Conservation (phyloP, 1,139 yeast species). For the Protomyces arabidopsidicola region DNA sequence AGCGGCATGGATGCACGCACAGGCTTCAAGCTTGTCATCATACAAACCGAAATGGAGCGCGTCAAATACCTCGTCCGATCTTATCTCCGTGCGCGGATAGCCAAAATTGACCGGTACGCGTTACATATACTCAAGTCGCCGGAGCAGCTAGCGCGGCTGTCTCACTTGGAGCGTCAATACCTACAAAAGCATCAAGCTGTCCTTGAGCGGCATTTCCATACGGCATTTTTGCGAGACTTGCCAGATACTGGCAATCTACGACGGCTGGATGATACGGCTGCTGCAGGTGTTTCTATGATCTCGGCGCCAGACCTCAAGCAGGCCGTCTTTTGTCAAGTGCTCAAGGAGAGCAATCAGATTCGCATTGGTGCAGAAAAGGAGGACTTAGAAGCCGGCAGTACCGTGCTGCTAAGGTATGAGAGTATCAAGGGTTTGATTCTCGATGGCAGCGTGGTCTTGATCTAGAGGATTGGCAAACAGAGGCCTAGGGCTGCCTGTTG, state of each 20-base stretch:
- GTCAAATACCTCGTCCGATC: slow-evolving; percentile 73
- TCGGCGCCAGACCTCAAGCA: slow-evolving; percentile 67
- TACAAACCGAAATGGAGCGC: slow-evolving; percentile 88
- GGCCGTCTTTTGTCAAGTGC: slow-evolving; percentile 69
- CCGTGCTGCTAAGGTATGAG: slow-evolving; percentile 66
- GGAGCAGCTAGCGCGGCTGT: slow-evolving; percentile 18
- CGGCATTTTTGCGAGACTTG: slow-evolving; percentile 59
- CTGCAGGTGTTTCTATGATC: slow-evolving; percentile 72
- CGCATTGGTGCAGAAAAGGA: slow-evolving; percentile 52
- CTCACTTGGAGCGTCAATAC: slow-evolving; percentile 29
- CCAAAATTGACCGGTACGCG: slow-evolving; percentile 62
- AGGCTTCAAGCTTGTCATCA: slow-evolving; percentile 62
- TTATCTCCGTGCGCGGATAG: slow-evolving; percentile 70
- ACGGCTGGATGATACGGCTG: slow-evolving; percentile 64
- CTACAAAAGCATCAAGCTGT: slow-evolving; percentile 55
- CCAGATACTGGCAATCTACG: slow-evolving; percentile 57
- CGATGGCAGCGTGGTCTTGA: neutral
- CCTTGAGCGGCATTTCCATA: slow-evolving; percentile 60
- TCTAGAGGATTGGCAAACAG: neutral
- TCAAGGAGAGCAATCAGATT: slow-evolving; percentile 42
- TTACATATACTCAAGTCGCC: slow-evolving; percentile 46
- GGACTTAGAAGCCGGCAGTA: slow-evolving; percentile 60
- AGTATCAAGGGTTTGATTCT: neutral
- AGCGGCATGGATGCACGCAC: slow-evolving; percentile 13
- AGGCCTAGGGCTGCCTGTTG: too few relatives aligned